Evolutionary conservation across 306 rosid species (phyloP).

Genomic region (Cajanus cajan): DNA sequence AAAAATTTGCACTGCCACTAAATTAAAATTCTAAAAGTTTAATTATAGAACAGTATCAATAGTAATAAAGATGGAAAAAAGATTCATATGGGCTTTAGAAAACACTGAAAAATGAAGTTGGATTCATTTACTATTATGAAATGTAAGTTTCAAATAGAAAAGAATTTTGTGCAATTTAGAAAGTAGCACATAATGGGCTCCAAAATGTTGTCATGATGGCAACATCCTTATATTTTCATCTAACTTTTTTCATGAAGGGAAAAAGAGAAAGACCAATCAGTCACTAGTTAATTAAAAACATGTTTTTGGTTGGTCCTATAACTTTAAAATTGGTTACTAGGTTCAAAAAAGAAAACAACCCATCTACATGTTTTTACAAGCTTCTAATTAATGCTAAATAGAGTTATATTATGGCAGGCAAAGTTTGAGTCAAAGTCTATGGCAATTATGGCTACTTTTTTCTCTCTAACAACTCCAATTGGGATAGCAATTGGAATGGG

Average conservation of each 20-base stretch:
- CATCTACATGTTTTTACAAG: not conserved
- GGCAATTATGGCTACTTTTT: slow-evolving; percentile 57
- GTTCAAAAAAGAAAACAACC: not conserved
- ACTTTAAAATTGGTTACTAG: not conserved
- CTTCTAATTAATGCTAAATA: not conserved
- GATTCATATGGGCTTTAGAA: not conserved
- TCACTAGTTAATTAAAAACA: not conserved
- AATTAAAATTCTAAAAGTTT: too few species aligned
- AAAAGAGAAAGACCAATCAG: not conserved
- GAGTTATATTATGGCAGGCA: slow-evolving; percentile 42
- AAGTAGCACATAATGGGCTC: not conserved
- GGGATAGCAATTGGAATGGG: slow-evolving; percentile 70
- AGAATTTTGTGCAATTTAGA: slow-evolving; percentile 16
- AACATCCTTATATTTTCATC: slow-evolving; percentile 22
- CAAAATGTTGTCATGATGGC: slow-evolving; percentile 42
- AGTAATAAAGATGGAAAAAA: too few species aligned
- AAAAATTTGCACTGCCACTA: too few species aligned
- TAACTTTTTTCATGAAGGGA: not conserved
- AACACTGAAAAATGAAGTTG: not conserved
- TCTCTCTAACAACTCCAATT: slow-evolving; percentile 68
- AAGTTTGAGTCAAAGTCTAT: slow-evolving; percentile 49
- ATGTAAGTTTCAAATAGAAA: not conserved
- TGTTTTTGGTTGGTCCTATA: not conserved
- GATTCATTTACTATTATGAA: not conserved
- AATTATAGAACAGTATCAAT: too few species aligned